Conservation (phyloP, 2,329 filamentous ascomycete genomes). For the Colletotrichum chrysophilum region DNA sequence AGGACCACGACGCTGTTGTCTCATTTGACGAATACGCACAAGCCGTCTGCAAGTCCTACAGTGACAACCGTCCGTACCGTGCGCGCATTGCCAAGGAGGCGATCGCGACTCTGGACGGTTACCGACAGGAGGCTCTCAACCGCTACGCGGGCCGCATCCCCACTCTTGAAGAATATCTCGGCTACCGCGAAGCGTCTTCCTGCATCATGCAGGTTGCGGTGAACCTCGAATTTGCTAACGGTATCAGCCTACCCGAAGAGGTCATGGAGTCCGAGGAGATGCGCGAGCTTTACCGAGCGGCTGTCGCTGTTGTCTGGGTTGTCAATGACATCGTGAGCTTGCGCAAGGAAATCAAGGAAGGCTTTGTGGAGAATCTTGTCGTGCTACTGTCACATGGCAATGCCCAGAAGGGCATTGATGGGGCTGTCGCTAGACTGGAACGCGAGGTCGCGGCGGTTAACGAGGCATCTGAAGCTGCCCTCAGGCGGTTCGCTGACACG, state of each 20-base stretch:
- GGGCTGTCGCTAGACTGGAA: background rate
- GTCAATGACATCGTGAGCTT: slow-evolving; percentile 8
- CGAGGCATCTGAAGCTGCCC: background rate
- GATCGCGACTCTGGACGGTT: background rate
- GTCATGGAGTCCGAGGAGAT: background rate
- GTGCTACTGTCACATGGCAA: background rate
- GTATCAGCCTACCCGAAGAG: background rate
- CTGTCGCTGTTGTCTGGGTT: slow-evolving; percentile 1
- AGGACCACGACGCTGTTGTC: background rate
- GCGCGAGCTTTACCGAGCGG: background rate
- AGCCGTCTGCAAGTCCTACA: background rate
- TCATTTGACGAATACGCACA: background rate
- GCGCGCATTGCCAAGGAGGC: background rate
- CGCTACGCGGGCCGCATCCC: background rate
- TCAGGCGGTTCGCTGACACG: background rate
- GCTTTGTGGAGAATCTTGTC: slow-evolving; percentile 8
- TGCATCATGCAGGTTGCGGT: slow-evolving; percentile 8
- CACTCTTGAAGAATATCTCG: background rate
- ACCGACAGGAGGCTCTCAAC: background rate
- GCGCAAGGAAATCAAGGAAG: slow-evolving; percentile 8
- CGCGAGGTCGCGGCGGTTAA: background rate
- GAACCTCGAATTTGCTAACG: slow-evolving; percentile 8
- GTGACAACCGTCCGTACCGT: background rate
- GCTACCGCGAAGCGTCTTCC: slow-evolving; percentile 2
- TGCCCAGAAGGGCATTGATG: background rate